Conservation (phyloP, 345 rosid genomes). For the Cardamine resedifolia region DNA sequence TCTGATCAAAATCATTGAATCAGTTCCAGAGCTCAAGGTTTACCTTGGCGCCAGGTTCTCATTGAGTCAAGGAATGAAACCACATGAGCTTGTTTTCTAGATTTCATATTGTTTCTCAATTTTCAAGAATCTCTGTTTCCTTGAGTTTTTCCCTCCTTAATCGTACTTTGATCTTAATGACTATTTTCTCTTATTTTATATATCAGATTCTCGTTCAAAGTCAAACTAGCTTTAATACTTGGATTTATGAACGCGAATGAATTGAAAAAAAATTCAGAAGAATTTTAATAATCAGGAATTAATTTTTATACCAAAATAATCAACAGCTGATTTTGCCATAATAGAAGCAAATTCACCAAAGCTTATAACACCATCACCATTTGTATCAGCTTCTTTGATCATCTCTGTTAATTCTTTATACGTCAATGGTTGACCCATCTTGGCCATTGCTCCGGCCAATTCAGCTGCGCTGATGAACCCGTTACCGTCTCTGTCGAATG, state of each 20-base stretch:
- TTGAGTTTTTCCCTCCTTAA: slow-evolving; percentile 5
- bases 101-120: neutral
- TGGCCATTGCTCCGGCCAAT: slow-evolving; percentile 80
- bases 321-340: slow-evolving; percentile 67
- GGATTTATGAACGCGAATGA: neutral
- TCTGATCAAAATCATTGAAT: slow-evolving; percentile 63
- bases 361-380: slow-evolving; percentile 81
- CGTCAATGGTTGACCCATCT: slow-evolving; percentile 84
- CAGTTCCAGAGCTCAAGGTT: slow-evolving; percentile 70
- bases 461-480: slow-evolving; percentile 82
- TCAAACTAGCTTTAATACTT: neutral
- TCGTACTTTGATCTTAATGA: slow-evolving; percentile 10
- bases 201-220: slow-evolving; percentile 17
- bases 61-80: slow-evolving; percentile 75
- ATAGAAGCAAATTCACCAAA: slow-evolving; percentile 70
- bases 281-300: neutral
- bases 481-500: slow-evolving; percentile 75
- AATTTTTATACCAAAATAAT: slow-evolving; percentile 46
- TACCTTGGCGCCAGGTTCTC: slow-evolving; percentile 88
- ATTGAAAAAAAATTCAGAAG: neutral
- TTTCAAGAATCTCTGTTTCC: slow-evolving; percentile 27
- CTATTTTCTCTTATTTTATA: slow-evolving; percentile 14
- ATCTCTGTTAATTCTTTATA: slow-evolving; percentile 69
- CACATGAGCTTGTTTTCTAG: slow-evolving; percentile 82
- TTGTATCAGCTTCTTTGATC: slow-evolving; percentile 74